Evolutionary conservation across 106 monocot genomes (phyloP), one percentile per base, ranked within the genome.

Genomic region (Vanilla planifolia): DNA sequence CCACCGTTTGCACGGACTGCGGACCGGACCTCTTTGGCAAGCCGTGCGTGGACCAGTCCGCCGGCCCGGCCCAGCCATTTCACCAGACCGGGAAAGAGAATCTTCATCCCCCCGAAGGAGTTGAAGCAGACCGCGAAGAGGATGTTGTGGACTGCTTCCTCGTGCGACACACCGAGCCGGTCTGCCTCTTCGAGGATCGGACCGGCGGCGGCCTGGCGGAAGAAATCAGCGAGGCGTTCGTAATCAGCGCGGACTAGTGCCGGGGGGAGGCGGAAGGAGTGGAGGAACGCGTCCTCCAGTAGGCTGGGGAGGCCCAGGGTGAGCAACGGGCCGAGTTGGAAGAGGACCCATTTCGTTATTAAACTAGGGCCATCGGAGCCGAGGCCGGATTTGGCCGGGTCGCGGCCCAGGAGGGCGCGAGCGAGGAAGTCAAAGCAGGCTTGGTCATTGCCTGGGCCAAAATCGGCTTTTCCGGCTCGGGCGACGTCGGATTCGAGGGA

Each of bases 101-200:
- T 55, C 71, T 81, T 90, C 78, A 96, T 69, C 8, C 95, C 95
- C 7, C 95, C 95, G 43, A 76, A 96, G 17, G 86, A 37, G 59
- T 96, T 96, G 86, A 96, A 90, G 75, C 95, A 90, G 33, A 66
- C 61, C 6, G 95, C 63, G 76, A 86, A 96, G 9, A 96, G 2
- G 26, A 96, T 21, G 66, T 96, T 96, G 69, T 96, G 95, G 22
- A 86, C 62, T 11, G 95, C 90, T 65, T 96, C 95, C 9, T 96
- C 95, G 1, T 69, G 43, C 6, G 79, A 61, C 21, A 96, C 43
- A 26, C 90, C 90, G 45, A 90, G 71, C 23, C 69, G 40, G 43
- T 79, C 86, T 7, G 81, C 95, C 58, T 90, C 95, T 30, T 90
- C 86, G 4, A 86, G 59, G 11, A 64, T 58, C 37, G 70, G 23